A percentile compares a stretch with the other conserved stretches of the same genome.
These are phyloP conservation scores for Antonospora locustae DNA, from an alignment of 371 early-diverging fungal species.

Conservation along the genomic window DNA sequence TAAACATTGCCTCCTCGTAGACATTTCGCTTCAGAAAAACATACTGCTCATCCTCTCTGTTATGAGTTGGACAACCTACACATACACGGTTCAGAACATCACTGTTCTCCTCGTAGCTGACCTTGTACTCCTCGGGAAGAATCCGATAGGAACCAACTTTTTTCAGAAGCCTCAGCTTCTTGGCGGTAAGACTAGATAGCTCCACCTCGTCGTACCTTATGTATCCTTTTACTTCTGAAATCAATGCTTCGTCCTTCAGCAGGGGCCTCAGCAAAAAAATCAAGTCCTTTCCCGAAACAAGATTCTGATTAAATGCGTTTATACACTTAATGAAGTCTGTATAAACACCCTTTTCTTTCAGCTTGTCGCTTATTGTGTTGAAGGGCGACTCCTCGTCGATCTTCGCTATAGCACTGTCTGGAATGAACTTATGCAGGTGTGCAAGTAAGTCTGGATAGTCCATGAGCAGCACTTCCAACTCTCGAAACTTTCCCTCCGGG, in stretches of 20 bases:
- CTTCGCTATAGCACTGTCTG: slow-evolving; percentile 57
- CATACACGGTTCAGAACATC: slow-evolving; percentile 85
- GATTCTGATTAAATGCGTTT: slow-evolving; percentile 80
- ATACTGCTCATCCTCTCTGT: slow-evolving; percentile 79
- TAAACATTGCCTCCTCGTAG: slow-evolving; percentile 80
- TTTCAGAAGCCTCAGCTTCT: slow-evolving; percentile 3
- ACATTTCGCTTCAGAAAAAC: slow-evolving; percentile 74
- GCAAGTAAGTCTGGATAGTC: slow-evolving; percentile 69
- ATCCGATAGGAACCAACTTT: slow-evolving; percentile 48
- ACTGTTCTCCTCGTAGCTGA: slow-evolving; percentile 64
- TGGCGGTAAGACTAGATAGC: slow-evolving; percentile 5
- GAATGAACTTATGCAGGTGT: slow-evolving; percentile 83
- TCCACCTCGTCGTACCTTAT: slow-evolving; percentile 67
- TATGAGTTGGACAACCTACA: slow-evolving; percentile 79
- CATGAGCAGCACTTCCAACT: slow-evolving; percentile 67
- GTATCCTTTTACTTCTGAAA: slow-evolving; percentile 77
- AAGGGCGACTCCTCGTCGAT: slow-evolving; percentile 22
- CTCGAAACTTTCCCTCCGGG: slow-evolving; percentile 69
- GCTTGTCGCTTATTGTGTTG: slow-evolving; percentile 42
- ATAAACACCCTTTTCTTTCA: slow-evolving; percentile 69
- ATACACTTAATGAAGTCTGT: slow-evolving; percentile 86
- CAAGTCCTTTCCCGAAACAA: slow-evolving; percentile 66
- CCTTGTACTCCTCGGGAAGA: slow-evolving; percentile 39
- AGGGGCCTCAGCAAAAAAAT: slow-evolving; percentile 66
- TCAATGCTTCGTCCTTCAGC: slow-evolving; percentile 63